phyloP scores from a whole-genome alignment of 306 rosid genomes.

The Casuarina glauca region DNA sequence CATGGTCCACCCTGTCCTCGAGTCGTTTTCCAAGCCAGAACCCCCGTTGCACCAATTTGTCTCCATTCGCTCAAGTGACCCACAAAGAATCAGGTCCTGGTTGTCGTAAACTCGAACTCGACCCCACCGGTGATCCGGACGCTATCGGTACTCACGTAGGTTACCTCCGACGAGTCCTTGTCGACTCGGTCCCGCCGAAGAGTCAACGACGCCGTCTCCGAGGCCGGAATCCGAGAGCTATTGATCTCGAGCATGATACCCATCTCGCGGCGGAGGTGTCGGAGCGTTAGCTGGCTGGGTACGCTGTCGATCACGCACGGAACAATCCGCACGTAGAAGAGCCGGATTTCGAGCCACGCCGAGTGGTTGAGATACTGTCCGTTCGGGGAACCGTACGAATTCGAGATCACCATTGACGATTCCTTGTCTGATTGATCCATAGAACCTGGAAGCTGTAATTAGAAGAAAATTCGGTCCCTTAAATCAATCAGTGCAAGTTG shows the following conservation, averaged over 20 bases:
- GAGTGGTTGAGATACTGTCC: slow-evolving; percentile 47
- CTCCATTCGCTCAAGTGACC: slow-evolving; percentile 72
- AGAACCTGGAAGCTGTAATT: slow-evolving; percentile 1
- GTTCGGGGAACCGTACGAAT: slow-evolving; percentile 38
- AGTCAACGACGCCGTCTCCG: slow-evolving; percentile 42
- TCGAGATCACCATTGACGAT: slow-evolving; percentile 38
- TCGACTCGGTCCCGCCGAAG: slow-evolving; percentile 74
- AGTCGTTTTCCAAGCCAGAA: slow-evolving; percentile 39
- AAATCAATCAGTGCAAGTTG: background rate
- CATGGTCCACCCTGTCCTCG: slow-evolving; percentile 63
- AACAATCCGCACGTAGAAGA: slow-evolving; percentile 70
- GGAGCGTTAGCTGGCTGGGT: slow-evolving; percentile 60
- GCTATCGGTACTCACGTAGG: slow-evolving; percentile 85
- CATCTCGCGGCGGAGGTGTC: slow-evolving; percentile 56
- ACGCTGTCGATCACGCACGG: slow-evolving; percentile 59
- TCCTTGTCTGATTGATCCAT: slow-evolving; percentile 56
- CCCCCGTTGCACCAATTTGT: slow-evolving; percentile 54
- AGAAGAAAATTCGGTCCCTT: background rate
- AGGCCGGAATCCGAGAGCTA: slow-evolving; percentile 47
- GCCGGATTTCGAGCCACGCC: slow-evolving; percentile 57
- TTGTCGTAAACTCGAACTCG: slow-evolving; percentile 81
- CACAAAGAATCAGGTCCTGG: slow-evolving; percentile 68
- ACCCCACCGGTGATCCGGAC: slow-evolving; percentile 61
- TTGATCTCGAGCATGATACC: slow-evolving; percentile 67
- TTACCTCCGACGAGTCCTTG: slow-evolving; percentile 71